phyloP scores from a whole-genome alignment of 164 flowering plant genomes.

The Berberis thunbergii region DNA sequence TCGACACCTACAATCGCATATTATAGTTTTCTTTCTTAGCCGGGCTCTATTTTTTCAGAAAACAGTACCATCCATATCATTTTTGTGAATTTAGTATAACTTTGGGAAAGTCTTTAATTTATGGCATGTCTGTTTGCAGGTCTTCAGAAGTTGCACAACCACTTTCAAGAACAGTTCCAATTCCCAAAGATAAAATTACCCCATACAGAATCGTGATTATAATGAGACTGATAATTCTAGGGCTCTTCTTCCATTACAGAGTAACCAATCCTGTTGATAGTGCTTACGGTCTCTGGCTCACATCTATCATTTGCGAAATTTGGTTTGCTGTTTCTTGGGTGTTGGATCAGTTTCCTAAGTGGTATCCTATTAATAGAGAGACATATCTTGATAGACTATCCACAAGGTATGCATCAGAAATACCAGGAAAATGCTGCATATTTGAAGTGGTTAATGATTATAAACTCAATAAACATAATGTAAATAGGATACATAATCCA shows the following conservation, averaged over 20 bases:
- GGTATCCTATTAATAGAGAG: conserved; percentile 71
- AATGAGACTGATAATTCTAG: conserved; percentile 69
- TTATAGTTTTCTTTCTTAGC: no score
- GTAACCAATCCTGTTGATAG: conserved; percentile 85
- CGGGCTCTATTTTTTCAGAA: no score
- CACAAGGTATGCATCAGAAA: conserved; percentile 43
- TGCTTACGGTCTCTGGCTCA: conserved; percentile 81
- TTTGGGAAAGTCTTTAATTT: background rate
- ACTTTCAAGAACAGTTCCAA: conserved; percentile 61
- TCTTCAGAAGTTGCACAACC: conserved; percentile 44
- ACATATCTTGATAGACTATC: conserved; percentile 63
- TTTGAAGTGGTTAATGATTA: no score
- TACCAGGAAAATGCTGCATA: background rate
- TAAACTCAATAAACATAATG: no score
- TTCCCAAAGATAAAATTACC: conserved; percentile 49
- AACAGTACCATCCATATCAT: background rate
- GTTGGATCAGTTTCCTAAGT: conserved; percentile 96
- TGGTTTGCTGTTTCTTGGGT: conserved; percentile 98
- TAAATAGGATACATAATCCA: no score
- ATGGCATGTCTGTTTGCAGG: conserved; percentile 32
- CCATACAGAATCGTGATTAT: conserved; percentile 79
- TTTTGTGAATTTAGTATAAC: background rate
- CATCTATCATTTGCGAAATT: conserved; percentile 93
- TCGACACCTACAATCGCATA: no score
- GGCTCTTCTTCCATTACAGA: conserved; percentile 84